Evolutionary conservation across 371 early-diverging fungal species (phyloP), one percentile per base, ranked within the genome.

Genomic region (Capillidium rhysosporum): DNA sequence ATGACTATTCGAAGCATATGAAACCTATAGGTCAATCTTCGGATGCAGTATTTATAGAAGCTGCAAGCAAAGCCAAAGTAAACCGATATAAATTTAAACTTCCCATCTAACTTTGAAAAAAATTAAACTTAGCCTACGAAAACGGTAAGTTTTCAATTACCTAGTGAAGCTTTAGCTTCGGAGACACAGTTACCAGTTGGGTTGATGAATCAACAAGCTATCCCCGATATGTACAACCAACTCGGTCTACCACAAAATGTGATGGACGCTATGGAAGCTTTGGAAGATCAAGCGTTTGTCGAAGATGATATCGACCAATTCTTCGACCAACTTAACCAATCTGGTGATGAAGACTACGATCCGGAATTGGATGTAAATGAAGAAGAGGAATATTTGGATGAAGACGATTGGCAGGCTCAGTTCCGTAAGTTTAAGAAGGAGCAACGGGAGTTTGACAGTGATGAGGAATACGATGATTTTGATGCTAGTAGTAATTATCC

Each of bases 1-100:
- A 94, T 63, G 89, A 96, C 65, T 96, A 96, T 65, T 70, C 79
- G 54, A 80, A 92, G 71, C 95, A 96, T 59, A 70, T 96, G 65
- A 79, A 77, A 47, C 68, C 75, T 16, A 88, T 93, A 12, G 94
- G 94, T n/a, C 66, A 61, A 29, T 61, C 68, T 23, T 72, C 82
- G 7, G 82, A 79, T 46, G 85, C 87, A 9, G 81, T 91, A 34
- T 81, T 84, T 55, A 59, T 95, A 57, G 77, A 77, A 54, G 82
- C 86, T 14, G 72, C 82, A 12, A 58, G 56, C 25, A 47, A 47
- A 59, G 66, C 64, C 56, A 67, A 71, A 49, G 68, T 59, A 12
- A 55, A 66, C 5, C 52, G 57, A n/a, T n/a, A n/a, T n/a, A n/a
- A n/a, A 49, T 46, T 54, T 57, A 21, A 8, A 2, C 1, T n/a